Base-by-base conservation (phyloP, 768 basidiomycete species). In the Russula griseocarnosa region DNA sequence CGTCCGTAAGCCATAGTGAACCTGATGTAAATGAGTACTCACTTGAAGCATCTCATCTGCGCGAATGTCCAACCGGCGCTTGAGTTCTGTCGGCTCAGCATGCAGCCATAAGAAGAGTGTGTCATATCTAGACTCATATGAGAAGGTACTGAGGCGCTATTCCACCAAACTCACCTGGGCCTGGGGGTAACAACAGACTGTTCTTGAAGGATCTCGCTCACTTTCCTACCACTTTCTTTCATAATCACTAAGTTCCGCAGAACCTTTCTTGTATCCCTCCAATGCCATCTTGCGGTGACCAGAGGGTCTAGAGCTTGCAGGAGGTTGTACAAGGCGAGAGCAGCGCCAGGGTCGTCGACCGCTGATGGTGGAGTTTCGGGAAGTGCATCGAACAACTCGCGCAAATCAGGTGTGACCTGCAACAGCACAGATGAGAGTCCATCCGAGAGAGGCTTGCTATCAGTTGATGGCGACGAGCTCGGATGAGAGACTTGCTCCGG, bases 21-120 rank as follows among this genome's bases (percentile, higher is more conserved):
- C 54, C 26, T 40, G 44, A 13, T 26, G 47, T n/a, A 42, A 46
- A 44, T 40, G 38, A n/a, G 38, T 5, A 60, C 78, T 57, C 66
- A 95, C 94, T 77, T 87, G 78, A 60, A 98, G 79, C 97, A 99
- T 99, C 66, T 83, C 81, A 69, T 97, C 92, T 1, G 98, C 88
- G 22, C 97, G 83, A 11, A 74, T 74, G 70, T 97, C 86, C 26
- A 99, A 76, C 18, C 95, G 83, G 42, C 78, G 76, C 49, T 86
- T 79, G 16, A 98, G 76, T 1, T 76, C 73, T 1, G 81, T 77
- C 3, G 84, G 80, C 28, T 88, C 82, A 1, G 93, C 87, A 66
- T 90, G 92, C 10, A 98, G 75, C 97, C 97, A 99, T 73, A 98
- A 89, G 56, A 88, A 87, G 32, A 99, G 78, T 0, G 92, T 89